Evolutionary conservation across 1,284 basidiomycete species (phyloP).

Genomic region (Ceraceosorus bombacis): DNA sequence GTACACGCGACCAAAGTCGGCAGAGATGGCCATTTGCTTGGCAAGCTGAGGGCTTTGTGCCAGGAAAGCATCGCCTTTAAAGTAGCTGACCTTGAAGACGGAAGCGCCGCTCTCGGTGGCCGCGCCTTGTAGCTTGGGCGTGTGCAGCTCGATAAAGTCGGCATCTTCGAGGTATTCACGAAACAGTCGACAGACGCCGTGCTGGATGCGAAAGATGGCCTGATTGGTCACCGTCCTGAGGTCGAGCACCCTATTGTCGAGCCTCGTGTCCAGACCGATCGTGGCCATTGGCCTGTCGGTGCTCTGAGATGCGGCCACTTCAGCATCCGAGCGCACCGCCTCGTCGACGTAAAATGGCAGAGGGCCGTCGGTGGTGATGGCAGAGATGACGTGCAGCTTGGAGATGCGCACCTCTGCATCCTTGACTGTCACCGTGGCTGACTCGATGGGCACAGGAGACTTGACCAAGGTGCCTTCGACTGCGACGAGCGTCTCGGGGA

Average conservation of each 20-base stretch:
- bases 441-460: slow-evolving; percentile 74
- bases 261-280: slow-evolving; percentile 64
- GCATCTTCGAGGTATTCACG: slow-evolving; percentile 69
- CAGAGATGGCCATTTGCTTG: slow-evolving; percentile 99
- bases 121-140: slow-evolving; percentile 91
- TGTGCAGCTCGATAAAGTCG: slow-evolving; percentile 90
- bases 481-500: slow-evolving; percentile 83
- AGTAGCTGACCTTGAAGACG: slow-evolving; percentile 97
- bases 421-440: slow-evolving; percentile 79
- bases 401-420: slow-evolving; percentile 81
- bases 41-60: slow-evolving; percentile 95
- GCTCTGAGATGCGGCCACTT: slow-evolving; percentile 55
- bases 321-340: slow-evolving; percentile 73
- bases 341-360: slow-evolving; percentile 91
- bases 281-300: slow-evolving; percentile 44
- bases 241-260: slow-evolving; percentile 92
- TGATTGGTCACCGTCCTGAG: slow-evolving; percentile 91
- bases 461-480: slow-evolving; percentile 61
- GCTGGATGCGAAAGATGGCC: slow-evolving; percentile 87
- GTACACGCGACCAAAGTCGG: slow-evolving; percentile 95
- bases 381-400: slow-evolving; percentile 79
- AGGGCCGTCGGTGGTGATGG: slow-evolving; percentile 54
- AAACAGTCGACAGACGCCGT: slow-evolving; percentile 81
- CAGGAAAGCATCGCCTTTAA: slow-evolving; percentile 89
- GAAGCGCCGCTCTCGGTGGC: slow-evolving; percentile 94